Evolutionary conservation across 2,329 filamentous ascomycete species (phyloP).

Genomic region (Scorias spongiosa): DNA sequence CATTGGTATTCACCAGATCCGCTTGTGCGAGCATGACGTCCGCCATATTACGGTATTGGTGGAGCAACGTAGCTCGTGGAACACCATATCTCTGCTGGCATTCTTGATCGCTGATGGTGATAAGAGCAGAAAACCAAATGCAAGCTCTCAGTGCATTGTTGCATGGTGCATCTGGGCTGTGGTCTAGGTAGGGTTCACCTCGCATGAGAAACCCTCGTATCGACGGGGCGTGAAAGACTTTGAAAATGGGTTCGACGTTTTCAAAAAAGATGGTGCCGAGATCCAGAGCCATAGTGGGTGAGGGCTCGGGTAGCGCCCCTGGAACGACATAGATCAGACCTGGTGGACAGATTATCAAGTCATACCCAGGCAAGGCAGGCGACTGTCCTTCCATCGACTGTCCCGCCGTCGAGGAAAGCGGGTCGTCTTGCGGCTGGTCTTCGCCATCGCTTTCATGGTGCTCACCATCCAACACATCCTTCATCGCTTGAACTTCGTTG

Average conservation of each 20-base stretch:
- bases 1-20: constrained; percentile 17
- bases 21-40: constrained; percentile 18
- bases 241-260: constrained; percentile 16
- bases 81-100: constrained; percentile 9
- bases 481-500: constrained; percentile 17
- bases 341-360: constrained; percentile 18
- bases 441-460: constrained; percentile 3
- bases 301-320: constrained; percentile 14
- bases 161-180: constrained; percentile 9
- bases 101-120: constrained; percentile 16
- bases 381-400: not conserved
- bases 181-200: constrained; percentile 12
- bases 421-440: constrained; percentile 8
- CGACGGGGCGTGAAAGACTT: constrained; percentile 16
- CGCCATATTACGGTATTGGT: constrained; percentile 11
- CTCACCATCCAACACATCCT: constrained; percentile 16
- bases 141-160: constrained; percentile 16
- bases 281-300: constrained; percentile 3
- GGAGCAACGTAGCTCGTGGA: constrained; percentile 8
- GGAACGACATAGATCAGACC: constrained; percentile 18
- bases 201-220: constrained; percentile 11
- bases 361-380: constrained; percentile 7
- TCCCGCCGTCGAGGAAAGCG: not conserved
- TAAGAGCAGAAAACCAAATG: constrained; percentile 18
- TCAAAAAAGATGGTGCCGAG: constrained; percentile 12